Evolutionary conservation across 176 grass and related monocot species (phyloP).

Genomic region (Triticum urartu): DNA sequence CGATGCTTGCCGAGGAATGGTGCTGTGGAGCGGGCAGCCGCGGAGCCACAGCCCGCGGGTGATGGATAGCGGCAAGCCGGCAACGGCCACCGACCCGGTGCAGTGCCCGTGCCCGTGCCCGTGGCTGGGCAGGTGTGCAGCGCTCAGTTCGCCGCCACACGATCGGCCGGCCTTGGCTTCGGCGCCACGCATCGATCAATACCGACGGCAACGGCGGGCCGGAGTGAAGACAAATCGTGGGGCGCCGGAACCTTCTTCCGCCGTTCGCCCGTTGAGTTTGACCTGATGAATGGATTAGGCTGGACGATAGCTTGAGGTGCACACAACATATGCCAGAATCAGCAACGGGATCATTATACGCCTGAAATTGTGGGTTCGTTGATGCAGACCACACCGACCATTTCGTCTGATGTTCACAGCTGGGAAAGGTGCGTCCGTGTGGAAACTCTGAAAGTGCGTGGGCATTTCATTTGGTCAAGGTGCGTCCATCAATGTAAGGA

Average conservation of each 20-base stretch:
- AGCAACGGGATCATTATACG: too few relatives aligned
- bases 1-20: too few relatives aligned
- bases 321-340: not conserved
- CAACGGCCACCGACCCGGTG: too few relatives aligned
- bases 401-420: constrained; percentile 14
- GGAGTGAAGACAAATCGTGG: not conserved
- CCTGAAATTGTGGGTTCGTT: not conserved
- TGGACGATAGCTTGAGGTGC: not conserved
- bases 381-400: not conserved
- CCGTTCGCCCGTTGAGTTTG: constrained; percentile 30
- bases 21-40: not conserved
- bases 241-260: not conserved
- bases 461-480: too few relatives aligned
- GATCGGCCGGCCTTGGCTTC: too few relatives aligned
- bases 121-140: too few relatives aligned
- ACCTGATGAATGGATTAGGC: not conserved
- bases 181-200: too few relatives aligned
- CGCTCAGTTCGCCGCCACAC: too few relatives aligned
- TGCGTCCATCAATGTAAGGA: too few relatives aligned
- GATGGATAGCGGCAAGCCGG: too few relatives aligned
- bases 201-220: too few relatives aligned
- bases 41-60: not conserved
- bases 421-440: not conserved
- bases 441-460: not conserved
- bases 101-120: too few relatives aligned